Evolutionary conservation across 305 asterid genomes (phyloP).

Genomic region (Ajuga reptans): DNA sequence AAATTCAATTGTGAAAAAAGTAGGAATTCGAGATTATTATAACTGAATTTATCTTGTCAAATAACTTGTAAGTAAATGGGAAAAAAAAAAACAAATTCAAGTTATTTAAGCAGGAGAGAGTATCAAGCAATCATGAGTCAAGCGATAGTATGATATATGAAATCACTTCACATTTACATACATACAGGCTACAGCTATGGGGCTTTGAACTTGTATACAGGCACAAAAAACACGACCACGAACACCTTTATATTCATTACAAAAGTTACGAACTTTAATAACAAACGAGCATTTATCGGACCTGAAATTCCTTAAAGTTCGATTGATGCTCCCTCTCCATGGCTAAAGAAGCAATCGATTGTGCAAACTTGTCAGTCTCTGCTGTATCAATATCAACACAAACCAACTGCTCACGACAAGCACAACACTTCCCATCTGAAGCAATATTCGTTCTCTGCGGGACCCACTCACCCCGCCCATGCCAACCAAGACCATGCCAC

Average conservation of each 20-base stretch:
- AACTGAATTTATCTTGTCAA: neutral
- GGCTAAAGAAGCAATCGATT: constrained; percentile 75
- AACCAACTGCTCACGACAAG: constrained; percentile 54
- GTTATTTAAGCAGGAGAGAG: neutral
- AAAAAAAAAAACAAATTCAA: neutral
- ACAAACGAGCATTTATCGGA: constrained; percentile 19
- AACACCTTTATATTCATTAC: neutral
- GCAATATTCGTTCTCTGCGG: constrained; percentile 39
- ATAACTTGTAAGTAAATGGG: neutral
- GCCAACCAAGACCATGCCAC: constrained; percentile 96
- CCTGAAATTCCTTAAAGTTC: constrained; percentile 80
- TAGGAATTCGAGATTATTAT: neutral
- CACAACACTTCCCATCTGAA: constrained; percentile 50
- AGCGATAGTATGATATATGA: neutral
- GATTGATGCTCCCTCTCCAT: constrained; percentile 67
- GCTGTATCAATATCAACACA: constrained; percentile 67
- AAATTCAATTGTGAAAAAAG: constrained; percentile 1
- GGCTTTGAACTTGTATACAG: neutral
- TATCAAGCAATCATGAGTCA: neutral
- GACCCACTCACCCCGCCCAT: constrained; percentile 74
- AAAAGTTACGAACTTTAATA: neutral
- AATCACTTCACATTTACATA: neutral
- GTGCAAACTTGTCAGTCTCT: constrained; percentile 69
- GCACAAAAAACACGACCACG: neutral
- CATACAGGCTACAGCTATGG: neutral